Conservation (phyloP, 805 yeast genomes). For the Ogataea sp. region DNA sequence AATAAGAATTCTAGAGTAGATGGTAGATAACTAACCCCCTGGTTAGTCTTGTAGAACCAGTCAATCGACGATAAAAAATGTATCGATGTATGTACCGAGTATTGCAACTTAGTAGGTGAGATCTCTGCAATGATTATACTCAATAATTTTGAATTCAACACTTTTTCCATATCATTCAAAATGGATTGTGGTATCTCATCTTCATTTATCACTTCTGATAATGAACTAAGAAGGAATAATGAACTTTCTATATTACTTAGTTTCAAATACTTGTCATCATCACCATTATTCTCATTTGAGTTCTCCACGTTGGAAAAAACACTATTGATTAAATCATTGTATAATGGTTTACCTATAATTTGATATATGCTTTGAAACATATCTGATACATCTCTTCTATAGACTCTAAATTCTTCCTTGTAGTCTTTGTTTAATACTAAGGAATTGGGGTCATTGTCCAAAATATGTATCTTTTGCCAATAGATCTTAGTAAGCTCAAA, state of each 20-base stretch:
- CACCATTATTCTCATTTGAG: slow-evolving; percentile 7
- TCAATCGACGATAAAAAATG: slow-evolving; percentile 51
- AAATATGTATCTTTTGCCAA: slow-evolving; percentile 57
- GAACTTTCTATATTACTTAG: slow-evolving; percentile 54
- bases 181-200: slow-evolving; percentile 19
- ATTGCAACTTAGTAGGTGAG: slow-evolving; percentile 9
- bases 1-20: slow-evolving; percentile 43
- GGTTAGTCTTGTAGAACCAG: slow-evolving; percentile 43
- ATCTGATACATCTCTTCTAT: slow-evolving; percentile 70
- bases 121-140: slow-evolving; percentile 5
- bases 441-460: slow-evolving; percentile 19
- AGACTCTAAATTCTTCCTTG: slow-evolving; percentile 54
- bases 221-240: slow-evolving; percentile 45
- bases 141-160: slow-evolving; percentile 25
- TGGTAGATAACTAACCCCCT: slow-evolving; percentile 38
- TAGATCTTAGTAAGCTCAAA: slow-evolving; percentile 50
- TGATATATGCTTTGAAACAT: slow-evolving; percentile 66
- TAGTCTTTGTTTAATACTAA: slow-evolving; percentile 14
- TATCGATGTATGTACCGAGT: slow-evolving; percentile 41
- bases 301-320: slow-evolving; percentile 20
- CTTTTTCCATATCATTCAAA: slow-evolving; percentile 10
- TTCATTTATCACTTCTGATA: slow-evolving; percentile 44
- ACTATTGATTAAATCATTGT: slow-evolving; percentile 32
- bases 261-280: slow-evolving; percentile 11
- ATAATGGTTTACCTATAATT: slow-evolving; percentile 47